Conservation (phyloP, 305 asterid species). For the Fraxinus latifolia region DNA sequence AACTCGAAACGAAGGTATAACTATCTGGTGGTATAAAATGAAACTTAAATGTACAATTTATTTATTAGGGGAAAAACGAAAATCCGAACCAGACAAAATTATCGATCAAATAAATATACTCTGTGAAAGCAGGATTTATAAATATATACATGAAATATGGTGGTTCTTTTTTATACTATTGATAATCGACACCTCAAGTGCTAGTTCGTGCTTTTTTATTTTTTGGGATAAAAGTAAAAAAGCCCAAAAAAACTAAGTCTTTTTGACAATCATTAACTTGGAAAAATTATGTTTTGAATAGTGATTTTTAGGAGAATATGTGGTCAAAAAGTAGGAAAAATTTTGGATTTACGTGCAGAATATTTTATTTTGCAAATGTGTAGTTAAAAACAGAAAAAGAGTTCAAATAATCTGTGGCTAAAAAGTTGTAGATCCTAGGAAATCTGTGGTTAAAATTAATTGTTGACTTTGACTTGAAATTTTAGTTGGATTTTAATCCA, state of each 20-base stretch:
- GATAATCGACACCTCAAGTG: neutral
- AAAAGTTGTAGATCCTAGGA: no score
- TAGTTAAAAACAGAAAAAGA: no score
- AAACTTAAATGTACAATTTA: neutral
- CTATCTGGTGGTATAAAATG: neutral
- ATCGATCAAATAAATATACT: neutral
- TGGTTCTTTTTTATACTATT: neutral
- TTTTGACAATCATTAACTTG: no score
- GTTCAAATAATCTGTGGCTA: no score
- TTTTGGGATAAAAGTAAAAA: neutral
- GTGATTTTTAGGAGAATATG: no score
- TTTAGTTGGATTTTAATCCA: no score
- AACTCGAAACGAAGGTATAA: neutral
- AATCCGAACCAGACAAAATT: neutral
- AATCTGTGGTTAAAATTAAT: no score
- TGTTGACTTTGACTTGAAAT: no score
- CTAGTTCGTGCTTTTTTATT: neutral
- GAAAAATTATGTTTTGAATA: no score
- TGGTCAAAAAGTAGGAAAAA: no score
- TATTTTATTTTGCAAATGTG: no score
- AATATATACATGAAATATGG: neutral
- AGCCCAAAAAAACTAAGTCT: neutral
- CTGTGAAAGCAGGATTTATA: neutral
- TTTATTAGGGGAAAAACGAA: neutral
- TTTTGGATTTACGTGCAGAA: no score